These are phyloP conservation scores for Elaeis oleifera DNA, from an alignment of 202 grass and related monocot species.

Conservation along the genomic window DNA sequence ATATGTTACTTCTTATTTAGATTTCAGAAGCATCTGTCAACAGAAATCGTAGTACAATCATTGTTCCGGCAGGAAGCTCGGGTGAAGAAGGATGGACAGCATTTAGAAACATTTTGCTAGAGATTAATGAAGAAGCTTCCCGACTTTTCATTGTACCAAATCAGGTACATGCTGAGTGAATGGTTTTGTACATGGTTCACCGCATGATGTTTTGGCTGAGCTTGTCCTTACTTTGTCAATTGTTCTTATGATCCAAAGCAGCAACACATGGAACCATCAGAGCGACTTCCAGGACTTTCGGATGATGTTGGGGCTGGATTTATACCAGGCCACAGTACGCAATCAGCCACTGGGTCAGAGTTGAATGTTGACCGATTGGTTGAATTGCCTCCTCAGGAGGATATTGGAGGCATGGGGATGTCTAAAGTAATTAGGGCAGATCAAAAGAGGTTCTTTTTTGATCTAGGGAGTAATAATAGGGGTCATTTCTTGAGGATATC, in stretches of 20 bases:
- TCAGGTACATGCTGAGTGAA: slow-evolving; percentile 31
- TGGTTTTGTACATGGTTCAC: not conserved
- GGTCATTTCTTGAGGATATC: slow-evolving; percentile 90
- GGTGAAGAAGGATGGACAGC: slow-evolving; percentile 20
- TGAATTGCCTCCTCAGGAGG: slow-evolving; percentile 72
- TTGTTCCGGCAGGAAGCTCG: slow-evolving; percentile 12
- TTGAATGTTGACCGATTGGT: slow-evolving; percentile 61
- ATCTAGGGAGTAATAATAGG: slow-evolving; percentile 79
- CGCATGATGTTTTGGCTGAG: slow-evolving; percentile 6
- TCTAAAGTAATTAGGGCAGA: slow-evolving; percentile 87
- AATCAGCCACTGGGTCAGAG: slow-evolving; percentile 52
- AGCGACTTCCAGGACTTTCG: slow-evolving; percentile 65
- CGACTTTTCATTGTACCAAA: slow-evolving; percentile 14
- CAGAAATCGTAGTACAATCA: slow-evolving; percentile 17
- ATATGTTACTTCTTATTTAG: not conserved
- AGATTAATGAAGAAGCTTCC: slow-evolving; percentile 13
- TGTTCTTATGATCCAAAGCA: slow-evolving; percentile 22
- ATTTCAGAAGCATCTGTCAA: slow-evolving; percentile 19
- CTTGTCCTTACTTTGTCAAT: not conserved
- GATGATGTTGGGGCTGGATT: slow-evolving; percentile 94
- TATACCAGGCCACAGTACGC: slow-evolving; percentile 67
- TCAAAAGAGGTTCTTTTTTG: slow-evolving; percentile 93
- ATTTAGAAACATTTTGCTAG: slow-evolving; percentile 14
- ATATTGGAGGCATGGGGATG: slow-evolving; percentile 63
- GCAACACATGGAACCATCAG: slow-evolving; percentile 71